phyloP scores from a whole-genome alignment of 2,329 filamentous ascomycete genomes.

The Pseudocercospora vitis region DNA sequence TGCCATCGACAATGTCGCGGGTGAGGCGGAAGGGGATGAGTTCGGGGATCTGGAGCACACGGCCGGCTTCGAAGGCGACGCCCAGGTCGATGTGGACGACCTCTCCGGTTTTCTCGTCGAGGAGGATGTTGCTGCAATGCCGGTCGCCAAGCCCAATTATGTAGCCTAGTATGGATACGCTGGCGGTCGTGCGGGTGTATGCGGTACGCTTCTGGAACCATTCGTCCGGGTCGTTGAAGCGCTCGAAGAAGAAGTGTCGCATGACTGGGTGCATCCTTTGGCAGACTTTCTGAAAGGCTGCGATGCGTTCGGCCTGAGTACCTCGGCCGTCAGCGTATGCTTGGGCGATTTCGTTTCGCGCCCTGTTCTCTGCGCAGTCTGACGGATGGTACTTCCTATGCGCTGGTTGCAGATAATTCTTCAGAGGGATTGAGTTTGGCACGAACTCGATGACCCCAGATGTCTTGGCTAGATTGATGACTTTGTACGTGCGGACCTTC shows the following conservation, averaged over 20 bases:
- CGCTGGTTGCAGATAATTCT: conserved; percentile 88
- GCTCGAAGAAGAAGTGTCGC: conserved; percentile 95
- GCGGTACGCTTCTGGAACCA: conserved; percentile 90
- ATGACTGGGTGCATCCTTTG: conserved; percentile 88
- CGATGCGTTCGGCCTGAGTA: conserved; percentile 66
- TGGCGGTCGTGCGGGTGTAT: conserved; percentile 89
- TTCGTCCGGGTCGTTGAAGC: conserved; percentile 88
- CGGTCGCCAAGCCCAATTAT: conserved; percentile 90
- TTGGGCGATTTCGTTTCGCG: conserved; percentile 74
- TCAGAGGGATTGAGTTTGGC: conserved; percentile 84
- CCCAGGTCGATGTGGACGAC: conserved; percentile 96
- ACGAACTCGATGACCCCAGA: conserved; percentile 98
- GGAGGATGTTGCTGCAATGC: conserved; percentile 93
- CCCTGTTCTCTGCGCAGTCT: conserved; percentile 73
- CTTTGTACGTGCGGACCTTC: conserved; percentile 94
- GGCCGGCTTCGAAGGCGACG: conserved; percentile 93
- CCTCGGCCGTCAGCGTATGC: conserved; percentile 61
- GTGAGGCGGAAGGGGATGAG: conserved; percentile 94
- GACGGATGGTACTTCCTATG: conserved; percentile 83
- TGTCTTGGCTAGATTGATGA: conserved; percentile 79
- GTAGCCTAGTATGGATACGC: conserved; percentile 87
- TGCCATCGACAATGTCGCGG: conserved; percentile 91
- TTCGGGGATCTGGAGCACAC: conserved; percentile 92
- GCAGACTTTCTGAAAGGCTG: conserved; percentile 73
- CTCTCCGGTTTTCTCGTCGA: conserved; percentile 86